phyloP scores from a whole-genome alignment of 75 land plant genomes.

The Cupressus sempervirens region DNA sequence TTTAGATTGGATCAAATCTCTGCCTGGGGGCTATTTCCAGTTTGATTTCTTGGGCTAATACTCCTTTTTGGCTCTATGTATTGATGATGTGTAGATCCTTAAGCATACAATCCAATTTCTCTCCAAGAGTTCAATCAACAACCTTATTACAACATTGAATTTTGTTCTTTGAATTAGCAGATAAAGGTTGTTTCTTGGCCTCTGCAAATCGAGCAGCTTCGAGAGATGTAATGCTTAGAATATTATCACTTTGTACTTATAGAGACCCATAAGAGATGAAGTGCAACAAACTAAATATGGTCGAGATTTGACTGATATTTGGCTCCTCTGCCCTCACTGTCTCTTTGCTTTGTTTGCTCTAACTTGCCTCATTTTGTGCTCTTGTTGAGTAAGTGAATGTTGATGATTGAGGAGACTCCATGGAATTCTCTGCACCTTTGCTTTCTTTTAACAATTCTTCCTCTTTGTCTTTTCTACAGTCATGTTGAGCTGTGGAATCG shows the following conservation, averaged over 20 bases:
- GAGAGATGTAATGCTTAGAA: neutral
- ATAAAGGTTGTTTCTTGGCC: too few relatives aligned
- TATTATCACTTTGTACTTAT: neutral
- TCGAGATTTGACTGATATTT: neutral
- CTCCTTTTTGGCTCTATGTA: conserved; percentile 48
- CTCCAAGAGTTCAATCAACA: conserved; percentile 12
- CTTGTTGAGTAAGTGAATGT: neutral
- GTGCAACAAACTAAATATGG: neutral
- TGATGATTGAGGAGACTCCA: conserved; percentile 3
- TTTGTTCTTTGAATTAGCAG: neutral
- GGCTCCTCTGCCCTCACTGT: neutral
- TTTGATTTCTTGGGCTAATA: too few relatives aligned
- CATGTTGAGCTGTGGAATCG: neutral
- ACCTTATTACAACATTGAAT: neutral
- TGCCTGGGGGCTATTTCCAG: too few relatives aligned
- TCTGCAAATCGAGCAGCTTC: neutral
- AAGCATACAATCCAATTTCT: conserved; percentile 39
- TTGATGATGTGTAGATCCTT: conserved; percentile 50
- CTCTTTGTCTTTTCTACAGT: neutral
- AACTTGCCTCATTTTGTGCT: neutral
- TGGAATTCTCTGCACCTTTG: neutral
- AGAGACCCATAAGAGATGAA: conserved; percentile 2
- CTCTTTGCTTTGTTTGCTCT: neutral
- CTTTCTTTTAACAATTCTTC: neutral
- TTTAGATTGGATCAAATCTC: too few relatives aligned